phyloP scores from a whole-genome alignment of 2,329 filamentous ascomycete genomes.

The Botrytis cinerea region DNA sequence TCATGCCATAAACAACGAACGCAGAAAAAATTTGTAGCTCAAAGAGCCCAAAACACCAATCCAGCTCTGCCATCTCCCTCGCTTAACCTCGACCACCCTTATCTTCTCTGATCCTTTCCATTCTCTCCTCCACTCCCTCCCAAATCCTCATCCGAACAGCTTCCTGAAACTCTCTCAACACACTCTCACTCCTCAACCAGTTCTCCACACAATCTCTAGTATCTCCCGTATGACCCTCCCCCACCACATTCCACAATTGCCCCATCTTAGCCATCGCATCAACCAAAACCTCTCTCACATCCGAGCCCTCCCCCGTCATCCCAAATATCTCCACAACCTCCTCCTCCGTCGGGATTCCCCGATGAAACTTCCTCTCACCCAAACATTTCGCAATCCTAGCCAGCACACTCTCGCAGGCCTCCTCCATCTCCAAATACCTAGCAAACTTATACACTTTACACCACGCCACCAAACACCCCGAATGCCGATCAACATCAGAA shows the following conservation, averaged over 20 bases:
- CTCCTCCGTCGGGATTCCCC: not conserved
- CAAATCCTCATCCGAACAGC: not conserved
- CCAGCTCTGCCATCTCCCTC: not conserved
- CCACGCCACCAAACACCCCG: not conserved
- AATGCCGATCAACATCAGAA: not conserved
- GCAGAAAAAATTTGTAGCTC: not conserved
- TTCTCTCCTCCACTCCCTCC: not conserved
- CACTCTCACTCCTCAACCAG: not conserved
- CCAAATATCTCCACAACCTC: not conserved
- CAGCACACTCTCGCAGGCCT: not conserved
- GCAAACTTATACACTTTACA: not conserved
- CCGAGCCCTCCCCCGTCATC: not conserved
- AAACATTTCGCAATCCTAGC: not conserved
- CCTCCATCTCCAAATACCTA: not conserved
- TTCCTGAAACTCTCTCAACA: not conserved
- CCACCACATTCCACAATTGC: not conserved
- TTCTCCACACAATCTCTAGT: not conserved
- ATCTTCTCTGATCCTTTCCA: not conserved
- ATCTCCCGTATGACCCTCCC: not conserved
- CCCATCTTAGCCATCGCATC: not conserved
- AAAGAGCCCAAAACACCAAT: not conserved
- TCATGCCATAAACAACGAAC: fast-evolving
- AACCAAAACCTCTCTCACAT: not conserved
- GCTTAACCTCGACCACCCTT: not conserved
- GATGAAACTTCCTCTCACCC: not conserved